Percentiles rank a stretch among this genome's conserved stretches.
Conservation (phyloP, 192 early-diverging fungal species). For the Entomortierella chlamydospora region DNA sequence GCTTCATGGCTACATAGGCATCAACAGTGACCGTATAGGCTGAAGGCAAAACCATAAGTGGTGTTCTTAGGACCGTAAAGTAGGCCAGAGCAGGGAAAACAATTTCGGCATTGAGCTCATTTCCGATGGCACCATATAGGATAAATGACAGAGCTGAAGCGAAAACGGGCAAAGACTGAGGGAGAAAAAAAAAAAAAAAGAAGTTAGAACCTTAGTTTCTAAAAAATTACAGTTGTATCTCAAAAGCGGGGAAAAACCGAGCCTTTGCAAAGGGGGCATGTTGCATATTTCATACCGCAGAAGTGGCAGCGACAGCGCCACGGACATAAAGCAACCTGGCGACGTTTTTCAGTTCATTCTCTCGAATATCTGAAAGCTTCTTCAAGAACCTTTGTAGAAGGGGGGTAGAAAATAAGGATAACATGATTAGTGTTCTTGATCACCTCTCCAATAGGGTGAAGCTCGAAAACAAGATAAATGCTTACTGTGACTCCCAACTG, state of each 20-base stretch:
- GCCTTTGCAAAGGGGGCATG: too few species aligned
- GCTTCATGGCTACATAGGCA: constrained; percentile 49
- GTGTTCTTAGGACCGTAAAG: constrained; percentile 33
- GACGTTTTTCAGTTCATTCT: constrained; percentile 21
- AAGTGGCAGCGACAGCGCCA: constrained; percentile 40
- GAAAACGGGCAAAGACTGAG: constrained; percentile 28
- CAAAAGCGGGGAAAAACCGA: too few species aligned
- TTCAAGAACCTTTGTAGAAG: constrained; percentile 21
- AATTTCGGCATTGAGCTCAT: constrained; percentile 10
- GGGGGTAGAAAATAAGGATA: too few species aligned
- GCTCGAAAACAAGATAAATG: neutral
- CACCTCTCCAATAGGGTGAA: too few species aligned
- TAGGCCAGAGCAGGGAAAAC: constrained; percentile 42
- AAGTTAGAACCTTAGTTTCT: neutral
- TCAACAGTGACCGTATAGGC: constrained; percentile 38
- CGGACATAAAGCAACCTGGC: constrained; percentile 30
- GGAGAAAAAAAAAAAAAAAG: neutral
- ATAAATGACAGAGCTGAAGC: constrained; percentile 40
- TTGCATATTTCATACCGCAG: constrained; percentile 18
- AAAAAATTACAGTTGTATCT: too few species aligned
- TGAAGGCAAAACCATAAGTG: constrained; percentile 38
- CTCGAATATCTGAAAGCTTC: constrained; percentile 36
- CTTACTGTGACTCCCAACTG: constrained; percentile 57
- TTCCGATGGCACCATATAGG: constrained; percentile 30
- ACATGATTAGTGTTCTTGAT: too few species aligned